Base-by-base conservation (phyloP, 345 rosid genomes). In the Moricandia moricandioides region DNA sequence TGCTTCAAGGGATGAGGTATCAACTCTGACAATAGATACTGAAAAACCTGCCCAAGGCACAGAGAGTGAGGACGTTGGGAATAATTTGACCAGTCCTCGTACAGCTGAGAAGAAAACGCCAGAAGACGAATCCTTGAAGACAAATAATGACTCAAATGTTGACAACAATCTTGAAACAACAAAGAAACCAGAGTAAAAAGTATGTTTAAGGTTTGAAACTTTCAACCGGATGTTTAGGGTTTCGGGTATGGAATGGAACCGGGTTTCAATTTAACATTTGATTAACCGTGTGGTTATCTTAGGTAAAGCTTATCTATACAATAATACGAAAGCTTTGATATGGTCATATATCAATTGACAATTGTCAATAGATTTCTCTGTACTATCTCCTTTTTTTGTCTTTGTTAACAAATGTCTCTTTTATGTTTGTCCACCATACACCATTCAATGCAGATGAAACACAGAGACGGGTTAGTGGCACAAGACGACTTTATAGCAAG, bases 1-100 rank as follows among this genome's bases (percentile, higher is more conserved):
- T 57, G 89, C 97, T 9, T 88, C 99, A 24, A 83, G 93, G 79
- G 97, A 95, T 3, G 99, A 87, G 45, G 86, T 78, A 34, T 89
- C 99, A 1, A 83, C 81, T 75, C 83, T 92, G 78, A 86, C 97
- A 4, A 89, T 94, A 63, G 89, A 82, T 63, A 77, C 82, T 7
- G 93, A 90, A 0, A 83, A 83, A 67, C 78, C 91, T 30, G 79
- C 80, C 13, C 82, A 72, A 72, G 83, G 65, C 13, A 88, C 82
- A 11, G 91, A 93, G 17, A 73, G 81, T 1, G 96, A 86, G 52
- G 85, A 73, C 17, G 80, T 75, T 24, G 91, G 88, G 86, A 91
- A 85, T 82, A 81, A 80, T 80, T 57, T 88, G 81, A 78, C 73
- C 33, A 89, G 89, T 67, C 93, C 90, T 47, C 82, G 86, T 9